Evolutionary conservation across 306 rosid species (phyloP).

Genomic region (Vigna hirtella): DNA sequence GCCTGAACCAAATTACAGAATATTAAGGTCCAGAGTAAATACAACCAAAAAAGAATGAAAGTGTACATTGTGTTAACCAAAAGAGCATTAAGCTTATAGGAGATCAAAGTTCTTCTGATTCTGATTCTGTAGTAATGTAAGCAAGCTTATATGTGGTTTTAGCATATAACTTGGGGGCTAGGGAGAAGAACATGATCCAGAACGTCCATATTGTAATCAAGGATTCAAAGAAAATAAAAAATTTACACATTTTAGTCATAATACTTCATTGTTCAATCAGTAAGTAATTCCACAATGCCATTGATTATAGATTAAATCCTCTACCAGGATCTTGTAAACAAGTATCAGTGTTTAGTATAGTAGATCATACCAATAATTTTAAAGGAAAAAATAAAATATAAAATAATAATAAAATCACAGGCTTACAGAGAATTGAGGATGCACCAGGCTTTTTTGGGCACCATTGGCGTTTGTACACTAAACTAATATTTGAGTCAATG

Average conservation of each 20-base stretch:
- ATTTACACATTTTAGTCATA: neutral
- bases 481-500: no score
- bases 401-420: no score
- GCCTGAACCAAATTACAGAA: constrained; percentile 34
- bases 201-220: neutral
- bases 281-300: neutral
- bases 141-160: neutral
- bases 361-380: neutral
- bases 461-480: no score
- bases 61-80: neutral
- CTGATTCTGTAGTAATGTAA: no score
- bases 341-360: neutral
- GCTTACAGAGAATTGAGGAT: no score
- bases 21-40: neutral
- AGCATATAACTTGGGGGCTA: neutral
- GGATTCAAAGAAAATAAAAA: neutral
- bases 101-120: constrained; percentile 11
- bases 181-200: neutral
- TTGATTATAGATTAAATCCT: neutral
- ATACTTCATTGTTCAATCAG: neutral
- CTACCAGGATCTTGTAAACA: neutral
- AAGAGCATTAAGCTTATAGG: neutral
- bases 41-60: neutral
- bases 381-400: no score
- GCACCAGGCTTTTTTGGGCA: no score